Conservation (phyloP, 805 yeast species). For the Danielia oregonensis region DNA sequence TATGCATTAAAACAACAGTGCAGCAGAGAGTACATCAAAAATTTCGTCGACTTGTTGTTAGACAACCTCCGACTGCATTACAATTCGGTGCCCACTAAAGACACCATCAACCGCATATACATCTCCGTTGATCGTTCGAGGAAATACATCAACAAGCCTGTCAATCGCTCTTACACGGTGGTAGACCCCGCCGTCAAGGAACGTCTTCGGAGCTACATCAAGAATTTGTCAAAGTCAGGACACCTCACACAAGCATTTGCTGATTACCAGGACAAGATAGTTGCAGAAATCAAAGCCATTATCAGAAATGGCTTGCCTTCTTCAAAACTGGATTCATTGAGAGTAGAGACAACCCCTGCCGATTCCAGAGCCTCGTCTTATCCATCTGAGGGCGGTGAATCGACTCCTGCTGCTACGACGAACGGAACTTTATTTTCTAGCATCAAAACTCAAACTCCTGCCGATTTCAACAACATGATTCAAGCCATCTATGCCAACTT, state of each 20-base stretch:
- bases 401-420: conserved; percentile 7
- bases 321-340: not conserved
- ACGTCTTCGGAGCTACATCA: conserved; percentile 44
- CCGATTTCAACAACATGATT: conserved; percentile 73
- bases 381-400: conserved; percentile 2
- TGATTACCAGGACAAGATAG: conserved; percentile 63
- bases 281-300: conserved; percentile 66
- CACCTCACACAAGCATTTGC: conserved; percentile 59
- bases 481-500: conserved; percentile 55
- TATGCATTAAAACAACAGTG: conserved; percentile 56
- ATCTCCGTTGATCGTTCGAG: conserved; percentile 24
- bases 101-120: conserved; percentile 49
- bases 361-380: conserved; percentile 1
- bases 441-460: conserved; percentile 64
- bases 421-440: conserved; percentile 27
- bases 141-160: conserved; percentile 12
- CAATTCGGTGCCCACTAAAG: conserved; percentile 42
- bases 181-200: conserved; percentile 39
- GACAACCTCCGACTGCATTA: conserved; percentile 61
- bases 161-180: conserved; percentile 34
- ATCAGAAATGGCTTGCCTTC: conserved; percentile 41
- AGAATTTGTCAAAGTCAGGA: conserved; percentile 59
- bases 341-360: conserved; percentile 1
- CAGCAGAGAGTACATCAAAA: conserved; percentile 61
- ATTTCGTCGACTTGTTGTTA: conserved; percentile 53